Conservation (phyloP, 305 asterid genomes). For the Solanum hybrid region DNA sequence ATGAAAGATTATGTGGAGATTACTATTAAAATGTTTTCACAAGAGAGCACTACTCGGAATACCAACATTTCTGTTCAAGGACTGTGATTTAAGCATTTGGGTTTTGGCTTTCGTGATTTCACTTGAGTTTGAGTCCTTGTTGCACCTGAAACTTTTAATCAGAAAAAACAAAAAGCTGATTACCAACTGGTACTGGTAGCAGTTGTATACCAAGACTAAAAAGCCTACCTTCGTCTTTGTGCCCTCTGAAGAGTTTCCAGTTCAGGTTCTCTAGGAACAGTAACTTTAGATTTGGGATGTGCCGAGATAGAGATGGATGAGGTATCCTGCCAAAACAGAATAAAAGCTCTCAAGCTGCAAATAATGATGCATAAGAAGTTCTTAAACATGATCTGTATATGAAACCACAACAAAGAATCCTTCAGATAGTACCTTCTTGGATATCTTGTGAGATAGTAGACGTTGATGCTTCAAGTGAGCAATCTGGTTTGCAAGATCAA, state of each 20-base stretch:
- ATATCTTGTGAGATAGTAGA: slow-evolving; percentile 47
- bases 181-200: neutral
- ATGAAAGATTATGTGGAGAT: neutral
- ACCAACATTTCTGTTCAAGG: slow-evolving; percentile 60
- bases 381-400: neutral
- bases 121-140: slow-evolving; percentile 37
- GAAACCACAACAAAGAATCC: neutral
- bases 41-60: slow-evolving; percentile 2
- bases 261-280: slow-evolving; percentile 72
- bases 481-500: slow-evolving; percentile 32
- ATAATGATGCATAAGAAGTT: neutral
- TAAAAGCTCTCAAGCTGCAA: neutral
- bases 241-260: slow-evolving; percentile 70
- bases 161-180: neutral
- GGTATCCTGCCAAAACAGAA: slow-evolving; percentile 8
- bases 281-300: slow-evolving; percentile 34
- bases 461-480: slow-evolving; percentile 65
- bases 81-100: slow-evolving; percentile 23
- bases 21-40: neutral
- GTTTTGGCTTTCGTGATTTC: slow-evolving; percentile 31
- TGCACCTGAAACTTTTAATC: slow-evolving; percentile 33
- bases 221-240: slow-evolving; percentile 43
- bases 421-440: slow-evolving; percentile 40
- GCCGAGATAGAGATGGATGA: slow-evolving; percentile 6
- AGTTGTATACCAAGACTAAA: neutral